Conservation (phyloP, 2,329 filamentous ascomycete genomes). For the Colletotrichum falcatum region DNA sequence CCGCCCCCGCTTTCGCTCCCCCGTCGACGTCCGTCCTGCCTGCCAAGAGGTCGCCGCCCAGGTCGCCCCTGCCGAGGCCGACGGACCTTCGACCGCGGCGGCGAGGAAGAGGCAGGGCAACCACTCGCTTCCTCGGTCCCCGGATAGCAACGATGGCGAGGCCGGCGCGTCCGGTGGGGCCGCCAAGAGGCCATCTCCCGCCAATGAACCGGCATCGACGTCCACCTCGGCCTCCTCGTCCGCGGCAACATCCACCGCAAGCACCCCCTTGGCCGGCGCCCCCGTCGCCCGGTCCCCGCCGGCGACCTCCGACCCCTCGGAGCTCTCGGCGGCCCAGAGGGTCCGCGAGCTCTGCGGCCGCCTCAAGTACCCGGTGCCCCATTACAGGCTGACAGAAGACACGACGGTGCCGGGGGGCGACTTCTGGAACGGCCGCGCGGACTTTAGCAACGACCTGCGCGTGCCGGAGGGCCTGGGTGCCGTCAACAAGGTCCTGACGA, state of each 20-base stretch:
- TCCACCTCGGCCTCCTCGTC: neutral
- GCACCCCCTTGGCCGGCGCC: slow-evolving; percentile 3
- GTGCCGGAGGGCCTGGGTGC: slow-evolving; percentile 50
- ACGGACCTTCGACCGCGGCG: neutral
- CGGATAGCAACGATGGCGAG: neutral
- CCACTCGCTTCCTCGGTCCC: neutral
- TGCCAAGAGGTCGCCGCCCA: slow-evolving; percentile 2
- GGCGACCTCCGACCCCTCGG: slow-evolving; percentile 8
- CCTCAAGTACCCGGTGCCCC: slow-evolving; percentile 50
- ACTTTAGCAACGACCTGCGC: slow-evolving; percentile 48
- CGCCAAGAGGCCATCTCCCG: neutral
- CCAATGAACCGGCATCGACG: slow-evolving; percentile 27
- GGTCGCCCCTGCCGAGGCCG: neutral
- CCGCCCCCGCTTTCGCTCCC: neutral
- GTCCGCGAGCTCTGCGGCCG: slow-evolving; percentile 50
- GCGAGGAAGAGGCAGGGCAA: slow-evolving; percentile 7
- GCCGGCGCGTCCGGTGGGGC: neutral
- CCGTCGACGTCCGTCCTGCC: slow-evolving; percentile 1
- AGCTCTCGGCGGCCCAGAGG: slow-evolving; percentile 43
- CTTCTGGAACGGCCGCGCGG: slow-evolving; percentile 53
- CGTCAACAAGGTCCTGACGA: slow-evolving; percentile 52
- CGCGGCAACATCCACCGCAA: slow-evolving; percentile 3
- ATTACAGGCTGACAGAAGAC: slow-evolving; percentile 49
- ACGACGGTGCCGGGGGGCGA: slow-evolving; percentile 27
- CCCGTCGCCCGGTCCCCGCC: neutral